phyloP scores from a whole-genome alignment of 1,284 basidiomycete species.

The Leccinum pachyderme region DNA sequence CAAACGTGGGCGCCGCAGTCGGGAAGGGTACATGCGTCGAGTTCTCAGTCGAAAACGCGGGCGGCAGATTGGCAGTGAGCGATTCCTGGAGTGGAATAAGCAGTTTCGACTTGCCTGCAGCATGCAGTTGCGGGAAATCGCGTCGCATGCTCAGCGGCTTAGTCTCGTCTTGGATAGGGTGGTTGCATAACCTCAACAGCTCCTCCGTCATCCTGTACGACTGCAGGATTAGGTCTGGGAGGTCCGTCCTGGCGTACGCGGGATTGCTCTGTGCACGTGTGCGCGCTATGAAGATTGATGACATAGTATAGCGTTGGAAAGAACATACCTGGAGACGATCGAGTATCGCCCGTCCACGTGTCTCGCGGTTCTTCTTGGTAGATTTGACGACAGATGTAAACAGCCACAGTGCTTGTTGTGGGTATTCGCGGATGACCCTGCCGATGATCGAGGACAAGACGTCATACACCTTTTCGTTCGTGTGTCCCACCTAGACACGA shows the following conservation, averaged over 20 bases:
- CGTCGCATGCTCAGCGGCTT: slow-evolving; percentile 57
- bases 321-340: slow-evolving; percentile 61
- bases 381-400: slow-evolving; percentile 91
- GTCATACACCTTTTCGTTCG: slow-evolving; percentile 64
- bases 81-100: slow-evolving; percentile 94
- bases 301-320: background rate
- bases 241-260: slow-evolving; percentile 36
- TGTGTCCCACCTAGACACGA: slow-evolving; percentile 93
- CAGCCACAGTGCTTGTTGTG: slow-evolving; percentile 92
- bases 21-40: slow-evolving; percentile 84
- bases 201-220: slow-evolving; percentile 65
- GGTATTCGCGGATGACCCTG: slow-evolving; percentile 77
- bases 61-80: slow-evolving; percentile 85
- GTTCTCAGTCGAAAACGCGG: slow-evolving; percentile 56
- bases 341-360: slow-evolving; percentile 67
- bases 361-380: slow-evolving; percentile 61
- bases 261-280: slow-evolving; percentile 39
- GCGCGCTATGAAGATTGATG: background rate
- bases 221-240: slow-evolving; percentile 54
- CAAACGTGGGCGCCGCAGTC: slow-evolving; percentile 71
- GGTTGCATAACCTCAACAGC: slow-evolving; percentile 67
- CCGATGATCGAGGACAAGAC: slow-evolving; percentile 72
- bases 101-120: slow-evolving; percentile 62
- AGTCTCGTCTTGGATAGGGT: slow-evolving; percentile 49
- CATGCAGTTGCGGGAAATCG: slow-evolving; percentile 62